These are phyloP conservation scores for Phaeosphaeriaceae sp. DNA, from an alignment of 2,329 filamentous ascomycete genomes.

Conservation along the genomic window DNA sequence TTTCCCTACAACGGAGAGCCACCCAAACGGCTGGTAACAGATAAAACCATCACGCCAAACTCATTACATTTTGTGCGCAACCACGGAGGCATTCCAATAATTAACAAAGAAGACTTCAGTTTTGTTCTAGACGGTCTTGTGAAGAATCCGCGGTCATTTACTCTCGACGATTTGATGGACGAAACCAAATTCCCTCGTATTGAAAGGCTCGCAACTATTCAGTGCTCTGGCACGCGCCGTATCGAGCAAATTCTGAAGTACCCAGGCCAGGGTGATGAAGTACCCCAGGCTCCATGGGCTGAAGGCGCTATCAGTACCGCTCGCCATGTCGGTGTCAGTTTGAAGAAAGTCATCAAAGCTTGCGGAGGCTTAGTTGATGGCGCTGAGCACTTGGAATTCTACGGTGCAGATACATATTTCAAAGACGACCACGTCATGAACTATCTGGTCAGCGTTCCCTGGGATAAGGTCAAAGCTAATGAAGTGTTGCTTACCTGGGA, in stretches of 20 bases:
- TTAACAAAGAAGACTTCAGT: conserved; percentile 62
- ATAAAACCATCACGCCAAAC: conserved; percentile 66
- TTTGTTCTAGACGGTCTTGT: conserved; percentile 67
- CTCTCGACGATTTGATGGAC: conserved; percentile 65
- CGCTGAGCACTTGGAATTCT: conserved; percentile 70
- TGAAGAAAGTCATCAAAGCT: conserved; percentile 73
- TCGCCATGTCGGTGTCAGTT: conserved; percentile 65
- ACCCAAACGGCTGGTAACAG: conserved; percentile 30
- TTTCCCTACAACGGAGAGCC: conserved; percentile 58
- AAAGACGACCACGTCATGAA: conserved; percentile 70
- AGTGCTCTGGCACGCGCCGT: conserved; percentile 72
- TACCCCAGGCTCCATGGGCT: conserved; percentile 50
- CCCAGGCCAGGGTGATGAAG: conserved; percentile 71
- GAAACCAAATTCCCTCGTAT: conserved; percentile 66
- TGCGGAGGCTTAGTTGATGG: conserved; percentile 66
- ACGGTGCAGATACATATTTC: conserved; percentile 75
- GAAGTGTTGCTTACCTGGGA: conserved; percentile 74
- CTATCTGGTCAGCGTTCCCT: conserved; percentile 71
- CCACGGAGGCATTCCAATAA: conserved; percentile 72
- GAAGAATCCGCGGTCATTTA: conserved; percentile 62
- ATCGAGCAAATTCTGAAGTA: conserved; percentile 72
- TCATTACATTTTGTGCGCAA: conserved; percentile 70
- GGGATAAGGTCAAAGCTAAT: conserved; percentile 69
- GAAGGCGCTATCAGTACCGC: conserved; percentile 72
- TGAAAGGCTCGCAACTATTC: conserved; percentile 65